Evolutionary conservation across 2,329 filamentous ascomycete species (phyloP), one percentile per base, ranked within the genome.

Genomic region (Cladosporium halotolerans): DNA sequence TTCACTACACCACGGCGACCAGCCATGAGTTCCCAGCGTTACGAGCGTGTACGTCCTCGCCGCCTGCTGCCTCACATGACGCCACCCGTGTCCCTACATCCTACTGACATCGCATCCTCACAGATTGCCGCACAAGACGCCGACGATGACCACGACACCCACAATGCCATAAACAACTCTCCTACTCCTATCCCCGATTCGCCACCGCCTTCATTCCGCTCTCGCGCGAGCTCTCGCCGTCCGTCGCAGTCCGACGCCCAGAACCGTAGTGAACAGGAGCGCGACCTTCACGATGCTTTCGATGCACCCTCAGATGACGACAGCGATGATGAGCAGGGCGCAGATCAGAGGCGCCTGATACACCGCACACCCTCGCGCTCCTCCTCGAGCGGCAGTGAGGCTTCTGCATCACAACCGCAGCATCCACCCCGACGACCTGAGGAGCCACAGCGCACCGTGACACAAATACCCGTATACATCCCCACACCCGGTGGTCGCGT

Each of bases 281-380:
- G 86, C 57, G 85, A 88, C n/a, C 80, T 99, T 11, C 89, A 88
- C 62, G 92, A 97, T 68, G 90, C 93, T 1, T 99, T 99, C 70
- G 92, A 89, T 67, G 72, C 71, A 9, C 68, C 70, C 18, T 72
- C 69, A 9, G 83, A 86, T 65, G 84, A 79, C 52, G 82, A 83
- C 57, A 76, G 84, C 66, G 86, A 87, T 53, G 79, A 88, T 63
- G 77, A 80, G 54, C 89, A 95, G 68, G 36, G 23, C 7, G 39
- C 45, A 4, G 89, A 96, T 70, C 81, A 90, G 62, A 89, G 93
- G 72, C 83, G 91, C 60, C 73, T 97, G 63, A 91, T 96, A 76
- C 84, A 88, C 54, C 45, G 39, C 41, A 49, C 45, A 28, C 45
- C 52, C 9, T 53, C 38, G 11, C 36, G 39, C 41, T 52, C 49